Percentiles rank a stretch among this genome's conserved stretches.
Conservation (phyloP, 2,329 filamentous ascomycete genomes). For the Nothophoma quercina region DNA sequence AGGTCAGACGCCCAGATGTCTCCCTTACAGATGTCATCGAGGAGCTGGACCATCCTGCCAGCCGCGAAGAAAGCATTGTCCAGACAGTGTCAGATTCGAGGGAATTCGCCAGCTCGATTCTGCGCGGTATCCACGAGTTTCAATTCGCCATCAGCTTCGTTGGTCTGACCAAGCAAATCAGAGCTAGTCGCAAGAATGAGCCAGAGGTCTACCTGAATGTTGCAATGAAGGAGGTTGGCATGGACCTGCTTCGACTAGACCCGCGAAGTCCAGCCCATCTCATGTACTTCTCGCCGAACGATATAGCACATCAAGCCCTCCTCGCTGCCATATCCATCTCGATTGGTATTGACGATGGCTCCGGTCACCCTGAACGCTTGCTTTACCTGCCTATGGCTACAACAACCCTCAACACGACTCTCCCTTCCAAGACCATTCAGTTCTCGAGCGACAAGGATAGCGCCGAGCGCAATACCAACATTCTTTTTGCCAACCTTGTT, state of each 20-base stretch:
- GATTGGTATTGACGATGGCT: constrained; percentile 88
- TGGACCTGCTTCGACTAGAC: constrained; percentile 91
- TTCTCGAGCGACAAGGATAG: constrained; percentile 73
- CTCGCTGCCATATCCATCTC: constrained; percentile 92
- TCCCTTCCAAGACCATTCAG: constrained; percentile 93
- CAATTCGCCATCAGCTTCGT: constrained; percentile 94
- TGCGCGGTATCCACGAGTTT: constrained; percentile 93
- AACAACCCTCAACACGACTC: constrained; percentile 89
- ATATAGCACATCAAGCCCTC: constrained; percentile 93
- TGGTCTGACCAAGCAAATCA: constrained; percentile 81
- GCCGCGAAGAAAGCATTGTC: constrained; percentile 71
- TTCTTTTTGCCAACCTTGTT: constrained; percentile 94
- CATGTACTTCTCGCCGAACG: constrained; percentile 95
- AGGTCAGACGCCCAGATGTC: constrained; percentile 59
- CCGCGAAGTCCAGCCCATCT: constrained; percentile 92
- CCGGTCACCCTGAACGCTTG: constrained; percentile 82
- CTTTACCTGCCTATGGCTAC: constrained; percentile 97
- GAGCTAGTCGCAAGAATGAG: constrained; percentile 70
- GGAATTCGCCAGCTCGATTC: constrained; percentile 87
- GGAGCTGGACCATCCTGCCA: constrained; percentile 75
- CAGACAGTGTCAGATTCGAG: constrained; percentile 90
- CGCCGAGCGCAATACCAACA: constrained; percentile 91
- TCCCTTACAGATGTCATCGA: constrained; percentile 77
- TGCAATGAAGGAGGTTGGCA: constrained; percentile 94
- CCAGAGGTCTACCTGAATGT: constrained; percentile 82